Conservation (phyloP, 1,139 yeast species). For the Pichia sp. region DNA sequence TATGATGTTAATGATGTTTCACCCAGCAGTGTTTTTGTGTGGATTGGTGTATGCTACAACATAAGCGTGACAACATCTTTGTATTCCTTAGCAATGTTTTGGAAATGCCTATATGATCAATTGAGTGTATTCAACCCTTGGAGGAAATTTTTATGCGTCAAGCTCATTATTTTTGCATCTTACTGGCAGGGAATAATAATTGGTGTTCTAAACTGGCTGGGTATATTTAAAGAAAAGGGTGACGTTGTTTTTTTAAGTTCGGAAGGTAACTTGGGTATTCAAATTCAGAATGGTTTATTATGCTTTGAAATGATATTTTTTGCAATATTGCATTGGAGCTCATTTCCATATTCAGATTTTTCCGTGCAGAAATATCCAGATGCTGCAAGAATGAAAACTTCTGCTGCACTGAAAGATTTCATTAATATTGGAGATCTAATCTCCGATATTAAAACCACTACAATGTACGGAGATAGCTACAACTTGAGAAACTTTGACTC, state of each 20-base stretch:
- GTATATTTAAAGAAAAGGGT: slow-evolving; percentile 41
- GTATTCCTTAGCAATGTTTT: slow-evolving; percentile 82
- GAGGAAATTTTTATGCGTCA: slow-evolving; percentile 90
- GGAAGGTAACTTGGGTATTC: slow-evolving; percentile 34
- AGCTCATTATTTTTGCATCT: slow-evolving; percentile 88
- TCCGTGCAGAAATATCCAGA: slow-evolving; percentile 56
- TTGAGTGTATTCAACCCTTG: slow-evolving; percentile 79
- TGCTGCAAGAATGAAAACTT: slow-evolving; percentile 59
- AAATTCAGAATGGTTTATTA: slow-evolving; percentile 65
- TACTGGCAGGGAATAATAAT: slow-evolving; percentile 91
- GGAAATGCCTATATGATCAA: slow-evolving; percentile 82
- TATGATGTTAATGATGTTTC: slow-evolving; percentile 53
- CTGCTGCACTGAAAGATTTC: slow-evolving; percentile 70
- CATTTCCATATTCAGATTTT: slow-evolving; percentile 77
- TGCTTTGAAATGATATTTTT: slow-evolving; percentile 84
- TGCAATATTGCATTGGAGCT: slow-evolving; percentile 82
- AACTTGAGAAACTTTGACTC: slow-evolving; percentile 83
- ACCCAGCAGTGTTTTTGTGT: slow-evolving; percentile 49
- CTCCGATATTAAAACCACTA: slow-evolving; percentile 66
- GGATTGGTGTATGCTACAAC: slow-evolving; percentile 73
- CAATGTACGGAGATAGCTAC: slow-evolving; percentile 72
- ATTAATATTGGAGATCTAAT: slow-evolving; percentile 70
- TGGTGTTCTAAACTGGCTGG: slow-evolving; percentile 55
- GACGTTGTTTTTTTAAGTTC: slow-evolving; percentile 31
- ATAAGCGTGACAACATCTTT: slow-evolving; percentile 75